A percentile compares a stretch with the other conserved stretches of the same genome.
Evolutionary conservation across 2,329 filamentous ascomycete genomes (phyloP).

Genomic region (Tolypocladium inflatum): DNA sequence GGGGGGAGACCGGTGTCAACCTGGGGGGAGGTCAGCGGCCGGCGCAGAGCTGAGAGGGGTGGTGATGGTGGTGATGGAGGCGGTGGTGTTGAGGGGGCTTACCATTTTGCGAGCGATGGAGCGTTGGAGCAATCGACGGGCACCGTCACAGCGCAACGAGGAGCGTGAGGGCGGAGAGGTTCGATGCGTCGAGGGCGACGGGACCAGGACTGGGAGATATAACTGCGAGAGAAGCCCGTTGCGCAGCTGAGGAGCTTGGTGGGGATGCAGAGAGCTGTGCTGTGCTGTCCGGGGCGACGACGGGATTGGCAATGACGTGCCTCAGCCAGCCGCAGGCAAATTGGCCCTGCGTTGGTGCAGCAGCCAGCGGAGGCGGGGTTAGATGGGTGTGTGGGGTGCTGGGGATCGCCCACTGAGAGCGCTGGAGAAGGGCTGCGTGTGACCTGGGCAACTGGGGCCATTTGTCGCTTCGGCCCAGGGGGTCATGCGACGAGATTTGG

Average conservation of each 20-base stretch:
- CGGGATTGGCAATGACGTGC: background rate
- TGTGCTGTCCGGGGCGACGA: background rate
- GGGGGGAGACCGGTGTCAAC: constrained; percentile 71
- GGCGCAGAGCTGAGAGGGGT: background rate
- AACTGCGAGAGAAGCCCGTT: background rate
- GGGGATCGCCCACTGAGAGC: background rate
- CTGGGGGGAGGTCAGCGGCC: constrained; percentile 24
- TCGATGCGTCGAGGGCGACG: background rate
- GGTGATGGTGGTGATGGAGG: background rate
- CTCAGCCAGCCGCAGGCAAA: background rate
- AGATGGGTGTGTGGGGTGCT: background rate
- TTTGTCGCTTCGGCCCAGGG: background rate
- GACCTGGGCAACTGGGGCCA: background rate
- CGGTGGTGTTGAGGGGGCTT: background rate
- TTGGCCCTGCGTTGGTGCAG: background rate
- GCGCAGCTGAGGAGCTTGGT: background rate
- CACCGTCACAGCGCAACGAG: background rate
- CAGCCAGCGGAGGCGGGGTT: background rate
- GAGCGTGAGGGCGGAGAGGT: background rate
- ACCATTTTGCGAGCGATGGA: background rate
- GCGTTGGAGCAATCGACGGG: background rate
- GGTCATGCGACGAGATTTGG: background rate
- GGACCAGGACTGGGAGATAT: background rate
- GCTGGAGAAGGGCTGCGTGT: background rate
- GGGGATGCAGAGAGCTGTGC: background rate